These are phyloP conservation scores for Melanomma pulvis-pyrius DNA, from an alignment of 495 filamentous ascomycete species.

Conservation along the genomic window DNA sequence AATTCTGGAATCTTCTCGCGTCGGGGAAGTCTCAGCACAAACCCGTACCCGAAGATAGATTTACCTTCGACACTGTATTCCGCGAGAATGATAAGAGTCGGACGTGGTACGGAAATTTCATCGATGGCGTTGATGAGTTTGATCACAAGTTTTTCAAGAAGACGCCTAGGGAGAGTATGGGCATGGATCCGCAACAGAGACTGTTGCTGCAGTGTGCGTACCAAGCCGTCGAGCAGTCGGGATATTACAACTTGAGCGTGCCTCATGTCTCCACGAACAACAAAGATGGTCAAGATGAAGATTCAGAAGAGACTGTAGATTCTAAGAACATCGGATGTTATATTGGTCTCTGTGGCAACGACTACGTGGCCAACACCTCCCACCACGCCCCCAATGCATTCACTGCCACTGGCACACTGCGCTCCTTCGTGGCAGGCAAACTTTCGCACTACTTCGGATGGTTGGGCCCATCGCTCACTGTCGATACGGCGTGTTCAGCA, in stretches of 20 bases:
- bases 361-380: slow-evolving; percentile 18
- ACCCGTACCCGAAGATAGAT: slow-evolving; percentile 47
- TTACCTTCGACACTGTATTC: slow-evolving; percentile 44
- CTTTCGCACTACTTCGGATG: slow-evolving; percentile 25
- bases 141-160: slow-evolving; percentile 31
- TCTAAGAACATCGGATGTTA: slow-evolving; percentile 15
- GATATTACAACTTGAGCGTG: neutral
- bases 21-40: slow-evolving; percentile 51
- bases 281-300: neutral
- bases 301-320: neutral
- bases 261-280: neutral
- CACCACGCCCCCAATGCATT: slow-evolving; percentile 6
- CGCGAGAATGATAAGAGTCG: slow-evolving; percentile 36
- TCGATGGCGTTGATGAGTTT: slow-evolving; percentile 12
- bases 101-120: slow-evolving; percentile 45
- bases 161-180: slow-evolving; percentile 7
- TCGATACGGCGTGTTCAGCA: slow-evolving; percentile 30
- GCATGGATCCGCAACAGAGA: slow-evolving; percentile 25
- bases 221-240: slow-evolving; percentile 11
- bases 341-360: slow-evolving; percentile 2
- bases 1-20: slow-evolving; percentile 52
- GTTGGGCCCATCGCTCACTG: slow-evolving; percentile 13
- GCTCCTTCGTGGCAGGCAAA: slow-evolving; percentile 11
- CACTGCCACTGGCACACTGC: neutral
- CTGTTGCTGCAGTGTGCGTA: slow-evolving; percentile 15